These are phyloP conservation scores for Boletus smithii DNA, from an alignment of 1,284 basidiomycete genomes.

Conservation along the genomic window DNA sequence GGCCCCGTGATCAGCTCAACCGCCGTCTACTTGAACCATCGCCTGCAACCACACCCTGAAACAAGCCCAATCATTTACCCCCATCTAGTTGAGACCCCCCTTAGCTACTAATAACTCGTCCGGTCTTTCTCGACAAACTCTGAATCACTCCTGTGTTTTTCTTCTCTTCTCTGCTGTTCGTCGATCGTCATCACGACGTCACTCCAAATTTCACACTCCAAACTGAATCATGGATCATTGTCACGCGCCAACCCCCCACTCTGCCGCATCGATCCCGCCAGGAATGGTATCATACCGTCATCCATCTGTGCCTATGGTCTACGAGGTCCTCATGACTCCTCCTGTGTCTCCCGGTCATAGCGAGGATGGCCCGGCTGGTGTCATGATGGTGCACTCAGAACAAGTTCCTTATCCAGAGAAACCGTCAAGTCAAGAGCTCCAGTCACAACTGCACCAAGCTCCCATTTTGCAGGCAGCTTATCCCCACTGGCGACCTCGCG, in stretches of 20 bases:
- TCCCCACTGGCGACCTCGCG: conserved; percentile 13
- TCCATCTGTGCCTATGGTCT: conserved; percentile 21
- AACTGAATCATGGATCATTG: conserved; percentile 25
- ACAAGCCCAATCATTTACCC: conserved; percentile 9
- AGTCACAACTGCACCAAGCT: conserved; percentile 2
- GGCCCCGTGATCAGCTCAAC: conserved; percentile 5
- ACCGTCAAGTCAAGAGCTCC: conserved; percentile 11
- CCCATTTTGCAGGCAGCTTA: conserved; percentile 10
- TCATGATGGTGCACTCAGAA: conserved; percentile 34
- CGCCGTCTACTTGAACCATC: background rate
- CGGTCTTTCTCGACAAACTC: conserved; percentile 4
- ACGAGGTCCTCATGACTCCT: conserved; percentile 54
- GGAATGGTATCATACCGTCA: conserved; percentile 17
- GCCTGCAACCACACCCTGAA: conserved; percentile 5
- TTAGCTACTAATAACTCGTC: too few species aligned
- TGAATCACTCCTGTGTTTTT: background rate
- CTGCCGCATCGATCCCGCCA: conserved; percentile 12
- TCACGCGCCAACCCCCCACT: conserved; percentile 22
- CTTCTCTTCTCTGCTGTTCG: background rate
- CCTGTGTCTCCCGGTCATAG: conserved; percentile 53
- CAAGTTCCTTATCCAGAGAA: conserved; percentile 28
- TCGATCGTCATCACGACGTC: background rate
- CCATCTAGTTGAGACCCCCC: too few species aligned
- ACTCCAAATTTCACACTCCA: background rate
- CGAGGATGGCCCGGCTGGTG: conserved; percentile 27